These are phyloP conservation scores for Penicillium coffeae DNA, from an alignment of 495 filamentous ascomycete species.

Conservation along the genomic window DNA sequence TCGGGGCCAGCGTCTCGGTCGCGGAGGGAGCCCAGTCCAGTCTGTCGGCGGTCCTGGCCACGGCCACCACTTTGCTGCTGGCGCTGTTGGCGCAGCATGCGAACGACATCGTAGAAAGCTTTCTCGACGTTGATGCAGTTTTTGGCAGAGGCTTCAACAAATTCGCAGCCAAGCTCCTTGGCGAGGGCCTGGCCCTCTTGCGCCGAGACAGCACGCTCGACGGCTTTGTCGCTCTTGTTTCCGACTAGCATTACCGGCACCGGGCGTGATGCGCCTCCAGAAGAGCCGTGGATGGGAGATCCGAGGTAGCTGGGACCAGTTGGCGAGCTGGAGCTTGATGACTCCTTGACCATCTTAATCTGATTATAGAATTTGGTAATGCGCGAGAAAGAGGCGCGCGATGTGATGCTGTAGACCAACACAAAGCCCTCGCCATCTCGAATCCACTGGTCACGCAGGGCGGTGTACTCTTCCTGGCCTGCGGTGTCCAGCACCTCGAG, in stretches of 20 bases:
- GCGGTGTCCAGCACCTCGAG: constrained; percentile 97
- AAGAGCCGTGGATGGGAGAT: constrained; percentile 63
- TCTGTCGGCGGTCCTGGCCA: constrained; percentile 38
- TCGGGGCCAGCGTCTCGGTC: constrained; percentile 41
- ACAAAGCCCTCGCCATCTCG: constrained; percentile 96
- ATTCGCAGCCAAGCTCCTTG: constrained; percentile 90
- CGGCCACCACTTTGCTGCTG: constrained; percentile 48
- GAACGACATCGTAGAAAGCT: constrained; percentile 96
- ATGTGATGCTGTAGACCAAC: constrained; percentile 96
- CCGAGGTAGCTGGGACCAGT: constrained; percentile 53
- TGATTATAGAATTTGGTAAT: constrained; percentile 95
- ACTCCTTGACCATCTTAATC: constrained; percentile 96
- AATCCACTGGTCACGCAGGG: constrained; percentile 96
- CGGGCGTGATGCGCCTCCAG: constrained; percentile 55
- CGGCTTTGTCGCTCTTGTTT: constrained; percentile 95
- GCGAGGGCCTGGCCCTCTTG: constrained; percentile 93
- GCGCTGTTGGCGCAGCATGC: constrained; percentile 79
- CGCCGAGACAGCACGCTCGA: constrained; percentile 92
- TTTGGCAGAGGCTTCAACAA: constrained; percentile 98
- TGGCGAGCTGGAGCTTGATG: constrained; percentile 68
- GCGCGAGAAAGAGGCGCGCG: constrained; percentile 86
- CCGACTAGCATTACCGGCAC: constrained; percentile 97
- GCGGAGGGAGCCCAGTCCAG: constrained; percentile 30
- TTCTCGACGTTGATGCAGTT: constrained; percentile 99
- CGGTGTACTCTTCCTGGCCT: constrained; percentile 99